phyloP scores from a whole-genome alignment of 2,329 filamentous ascomycete genomes.

The Penicillium sp. region DNA sequence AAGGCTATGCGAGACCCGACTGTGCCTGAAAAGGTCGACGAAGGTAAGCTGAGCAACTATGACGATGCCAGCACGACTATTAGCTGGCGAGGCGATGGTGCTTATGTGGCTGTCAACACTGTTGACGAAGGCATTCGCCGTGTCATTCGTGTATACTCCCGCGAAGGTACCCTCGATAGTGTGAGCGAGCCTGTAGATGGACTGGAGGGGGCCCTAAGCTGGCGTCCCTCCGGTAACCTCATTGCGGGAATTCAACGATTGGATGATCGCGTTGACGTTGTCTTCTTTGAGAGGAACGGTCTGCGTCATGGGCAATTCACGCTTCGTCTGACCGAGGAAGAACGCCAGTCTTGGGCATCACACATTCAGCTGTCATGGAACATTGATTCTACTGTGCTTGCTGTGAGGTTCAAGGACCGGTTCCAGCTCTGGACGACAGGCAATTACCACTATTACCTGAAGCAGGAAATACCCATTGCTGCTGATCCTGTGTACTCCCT shows the following conservation, averaged over 20 bases:
- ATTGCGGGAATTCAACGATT: slow-evolving; percentile 82
- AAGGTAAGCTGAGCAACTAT: slow-evolving; percentile 72
- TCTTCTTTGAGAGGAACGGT: slow-evolving; percentile 98
- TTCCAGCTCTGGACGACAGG: slow-evolving; percentile 96
- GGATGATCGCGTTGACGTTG: slow-evolving; percentile 72
- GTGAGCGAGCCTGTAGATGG: slow-evolving; percentile 94
- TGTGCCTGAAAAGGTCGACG: slow-evolving; percentile 87
- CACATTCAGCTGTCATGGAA: slow-evolving; percentile 81
- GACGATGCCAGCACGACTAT: slow-evolving; percentile 75
- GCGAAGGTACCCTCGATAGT: slow-evolving; percentile 88
- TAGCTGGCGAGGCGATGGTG: slow-evolving; percentile 93
- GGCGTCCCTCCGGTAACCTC: slow-evolving; percentile 87
- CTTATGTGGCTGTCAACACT: slow-evolving; percentile 83
- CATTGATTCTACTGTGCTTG: slow-evolving; percentile 84
- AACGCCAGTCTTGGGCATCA: slow-evolving; percentile 58
- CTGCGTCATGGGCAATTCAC: slow-evolving; percentile 92
- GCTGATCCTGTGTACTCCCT: slow-evolving; percentile 28
- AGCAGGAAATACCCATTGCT: slow-evolving; percentile 73
- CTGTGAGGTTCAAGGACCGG: slow-evolving; percentile 72
- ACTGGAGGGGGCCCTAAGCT: slow-evolving; percentile 84
- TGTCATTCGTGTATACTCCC: slow-evolving; percentile 84
- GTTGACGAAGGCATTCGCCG: slow-evolving; percentile 71
- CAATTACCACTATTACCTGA: slow-evolving; percentile 98
- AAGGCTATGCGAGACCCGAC: slow-evolving; percentile 88
- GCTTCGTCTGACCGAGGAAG: slow-evolving; percentile 68